These are phyloP conservation scores for Peterozyma xylosa DNA, from an alignment of 805 yeast species.

Conservation along the genomic window DNA sequence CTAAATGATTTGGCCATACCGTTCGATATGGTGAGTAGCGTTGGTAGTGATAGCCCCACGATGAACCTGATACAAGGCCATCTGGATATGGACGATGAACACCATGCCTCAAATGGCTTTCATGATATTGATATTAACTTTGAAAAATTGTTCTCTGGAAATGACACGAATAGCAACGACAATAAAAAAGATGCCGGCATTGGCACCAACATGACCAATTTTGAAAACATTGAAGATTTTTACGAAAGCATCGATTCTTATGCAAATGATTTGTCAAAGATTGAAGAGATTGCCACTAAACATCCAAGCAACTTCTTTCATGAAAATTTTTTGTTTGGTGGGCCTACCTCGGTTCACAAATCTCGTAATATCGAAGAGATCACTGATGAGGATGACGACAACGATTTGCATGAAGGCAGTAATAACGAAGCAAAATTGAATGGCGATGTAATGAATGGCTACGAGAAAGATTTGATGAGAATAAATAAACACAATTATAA, in stretches of 20 bases:
- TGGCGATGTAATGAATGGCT: background rate
- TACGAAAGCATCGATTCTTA: conserved; percentile 21
- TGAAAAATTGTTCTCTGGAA: background rate
- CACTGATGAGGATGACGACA: background rate
- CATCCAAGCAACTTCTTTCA: background rate
- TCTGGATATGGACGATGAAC: background rate
- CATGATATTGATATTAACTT: background rate
- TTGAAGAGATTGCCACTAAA: conserved; percentile 17
- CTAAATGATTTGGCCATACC: background rate
- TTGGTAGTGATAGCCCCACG: conserved; percentile 1
- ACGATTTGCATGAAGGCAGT: background rate
- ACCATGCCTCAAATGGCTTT: background rate
- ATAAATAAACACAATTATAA: background rate
- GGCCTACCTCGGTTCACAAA: background rate
- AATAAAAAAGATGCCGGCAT: background rate
- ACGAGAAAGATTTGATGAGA: conserved; percentile 6
- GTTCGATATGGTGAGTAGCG: background rate
- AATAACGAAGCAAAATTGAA: background rate
- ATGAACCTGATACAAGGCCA: background rate
- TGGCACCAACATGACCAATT: background rate
- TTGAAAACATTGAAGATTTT: background rate
- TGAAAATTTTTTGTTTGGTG: background rate
- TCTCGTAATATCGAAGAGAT: background rate
- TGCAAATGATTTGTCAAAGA: conserved; percentile 27
- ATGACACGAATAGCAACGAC: background rate